phyloP scores from a whole-genome alignment of 768 basidiomycete species.

The Pisolithus microcarpus region DNA sequence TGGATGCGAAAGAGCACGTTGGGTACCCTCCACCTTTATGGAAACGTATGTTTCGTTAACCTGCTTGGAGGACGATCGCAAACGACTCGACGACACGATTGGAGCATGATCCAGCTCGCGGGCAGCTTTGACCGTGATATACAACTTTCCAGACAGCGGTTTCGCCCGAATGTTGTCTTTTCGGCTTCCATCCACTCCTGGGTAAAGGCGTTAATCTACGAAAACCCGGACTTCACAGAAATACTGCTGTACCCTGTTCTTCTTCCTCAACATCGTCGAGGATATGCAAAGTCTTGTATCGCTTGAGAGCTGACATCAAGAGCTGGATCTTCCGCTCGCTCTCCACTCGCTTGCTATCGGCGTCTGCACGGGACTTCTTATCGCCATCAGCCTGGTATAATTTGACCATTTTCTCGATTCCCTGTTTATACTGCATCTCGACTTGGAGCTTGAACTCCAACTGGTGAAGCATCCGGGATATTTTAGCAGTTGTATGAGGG shows the following conservation, averaged over 20 bases:
- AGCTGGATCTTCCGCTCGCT: conserved; percentile 96
- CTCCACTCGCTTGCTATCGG: conserved; percentile 89
- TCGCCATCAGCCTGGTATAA: conserved; percentile 95
- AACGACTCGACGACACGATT: conserved; percentile 48
- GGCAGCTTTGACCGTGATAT: conserved; percentile 82
- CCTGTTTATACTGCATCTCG: conserved; percentile 95
- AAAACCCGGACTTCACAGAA: not conserved
- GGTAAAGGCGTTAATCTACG: conserved; percentile 8
- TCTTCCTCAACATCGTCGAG: conserved; percentile 86
- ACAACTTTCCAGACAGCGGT: conserved; percentile 86
- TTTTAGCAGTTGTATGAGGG: conserved; percentile 91
- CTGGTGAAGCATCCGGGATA: conserved; percentile 96
- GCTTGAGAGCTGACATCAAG: conserved; percentile 82
- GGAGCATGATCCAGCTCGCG: conserved; percentile 95
- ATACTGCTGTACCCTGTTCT: conserved; percentile 45
- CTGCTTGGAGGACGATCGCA: conserved; percentile 75
- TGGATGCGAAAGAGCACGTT: conserved; percentile 85
- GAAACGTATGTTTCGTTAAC: conserved; percentile 80
- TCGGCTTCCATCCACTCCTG: conserved; percentile 71
- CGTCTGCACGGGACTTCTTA: conserved; percentile 90
- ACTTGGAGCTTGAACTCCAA: conserved; percentile 99
- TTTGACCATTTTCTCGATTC: conserved; percentile 98
- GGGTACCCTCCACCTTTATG: conserved; percentile 93
- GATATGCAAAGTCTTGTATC: conserved; percentile 93
- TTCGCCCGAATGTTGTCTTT: conserved; percentile 93